Evolutionary conservation across 768 basidiomycete species (phyloP).

Genomic region (Naganishia friedmannii): DNA sequence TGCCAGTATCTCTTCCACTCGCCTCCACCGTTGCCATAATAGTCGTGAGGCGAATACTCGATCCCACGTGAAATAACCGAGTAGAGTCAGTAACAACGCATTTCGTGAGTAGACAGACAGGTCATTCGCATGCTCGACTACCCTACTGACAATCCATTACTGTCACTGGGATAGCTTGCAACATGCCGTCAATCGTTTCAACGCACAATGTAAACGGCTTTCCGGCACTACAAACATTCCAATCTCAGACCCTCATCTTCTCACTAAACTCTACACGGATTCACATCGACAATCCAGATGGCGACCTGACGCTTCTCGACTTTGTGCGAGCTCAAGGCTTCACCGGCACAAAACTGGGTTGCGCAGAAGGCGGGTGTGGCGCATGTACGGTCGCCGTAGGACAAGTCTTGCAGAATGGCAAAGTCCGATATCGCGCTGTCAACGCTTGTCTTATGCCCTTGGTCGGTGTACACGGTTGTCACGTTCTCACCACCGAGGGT

Average conservation of each 20-base stretch:
- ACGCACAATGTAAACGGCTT: constrained; percentile 23
- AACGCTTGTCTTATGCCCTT: constrained; percentile 44
- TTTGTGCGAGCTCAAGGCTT: constrained; percentile 40
- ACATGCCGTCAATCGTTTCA: constrained; percentile 2
- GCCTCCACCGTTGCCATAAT: no score
- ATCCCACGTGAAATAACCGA: no score
- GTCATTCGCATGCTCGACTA: not conserved
- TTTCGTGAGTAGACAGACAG: not conserved
- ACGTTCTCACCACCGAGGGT: constrained; percentile 41
- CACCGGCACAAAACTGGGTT: constrained; percentile 41
- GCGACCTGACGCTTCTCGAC: constrained; percentile 37
- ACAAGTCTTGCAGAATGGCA: constrained; percentile 1
- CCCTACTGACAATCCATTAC: not conserved
- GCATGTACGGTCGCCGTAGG: constrained; percentile 34
- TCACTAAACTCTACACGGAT: constrained; percentile 35
- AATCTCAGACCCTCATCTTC: constrained; percentile 31
- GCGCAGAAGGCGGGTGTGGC: constrained; percentile 41
- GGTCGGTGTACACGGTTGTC: constrained; percentile 38
- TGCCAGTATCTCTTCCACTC: not conserved
- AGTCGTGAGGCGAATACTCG: not conserved
- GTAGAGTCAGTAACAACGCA: not conserved
- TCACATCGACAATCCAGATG: constrained; percentile 36
- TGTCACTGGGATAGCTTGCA: not conserved
- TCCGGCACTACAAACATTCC: constrained; percentile 22
- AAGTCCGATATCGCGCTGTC: constrained; percentile 33